Base-by-base conservation (phyloP, 2,329 filamentous ascomycete species). In the Alternaria dauci region DNA sequence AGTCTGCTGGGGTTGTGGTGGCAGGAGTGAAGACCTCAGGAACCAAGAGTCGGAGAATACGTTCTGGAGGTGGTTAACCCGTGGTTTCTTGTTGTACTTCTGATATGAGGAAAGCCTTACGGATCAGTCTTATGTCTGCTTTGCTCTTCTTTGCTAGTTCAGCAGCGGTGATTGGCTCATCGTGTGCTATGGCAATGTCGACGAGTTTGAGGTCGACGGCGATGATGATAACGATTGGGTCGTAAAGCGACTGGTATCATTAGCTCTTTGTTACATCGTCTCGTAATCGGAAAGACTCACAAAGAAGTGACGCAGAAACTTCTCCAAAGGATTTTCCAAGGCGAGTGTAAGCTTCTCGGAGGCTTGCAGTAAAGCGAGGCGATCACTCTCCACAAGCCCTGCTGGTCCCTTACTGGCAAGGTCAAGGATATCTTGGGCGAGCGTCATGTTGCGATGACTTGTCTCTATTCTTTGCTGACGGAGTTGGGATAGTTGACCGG, bases 171-270 rank as follows among this genome's bases (percentile, higher is more conserved):
- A 68, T 59, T 7, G 50, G 58, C 6, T 47, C 46, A 11, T 36
- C 16, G 9, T 66, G 44, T 4, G 52, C 61, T 12, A 69, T 34
- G 1, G 58, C 59, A 12, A 66, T 55, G 36, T 69, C 66, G 16
- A 62, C 26, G 7, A 68, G 65, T 18, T 64, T 58, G 36, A 71
- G 51, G 30, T 69, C 63, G 20, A 68, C 34, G 16, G 36, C 66
- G 8, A 70, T 28, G 18, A 58, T 51, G 30, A 66, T 53, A 1
- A 46, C 62, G 1, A 66, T 34, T 6, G 44, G 44, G 4, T 48
- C 44, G 0, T 48, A 48, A 11, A 48, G 18, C 4, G 44, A 28
- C 44, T 48, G 12, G 18, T 20, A 48, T 23, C 8, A 5, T 34
- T 11, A 48, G 44, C 2, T 20, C 2, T 34, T 1, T 16, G 2